Percentiles rank a stretch among this genome's conserved stretches.
These are phyloP conservation scores for Scleromitrula shiraiana DNA, from an alignment of 2,329 filamentous ascomycete genomes.

Conservation along the genomic window DNA sequence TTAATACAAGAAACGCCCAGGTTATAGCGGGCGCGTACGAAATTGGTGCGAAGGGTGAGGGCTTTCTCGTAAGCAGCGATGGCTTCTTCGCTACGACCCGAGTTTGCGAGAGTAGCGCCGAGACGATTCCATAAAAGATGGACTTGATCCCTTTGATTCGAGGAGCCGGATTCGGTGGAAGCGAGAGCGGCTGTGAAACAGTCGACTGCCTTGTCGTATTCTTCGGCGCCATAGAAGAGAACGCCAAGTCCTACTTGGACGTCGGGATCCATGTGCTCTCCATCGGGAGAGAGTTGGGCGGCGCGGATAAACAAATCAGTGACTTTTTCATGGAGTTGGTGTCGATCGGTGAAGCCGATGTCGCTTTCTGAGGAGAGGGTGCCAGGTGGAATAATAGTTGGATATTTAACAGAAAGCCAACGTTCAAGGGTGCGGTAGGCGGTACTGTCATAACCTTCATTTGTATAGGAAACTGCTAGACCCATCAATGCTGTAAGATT, in stretches of 20 bases:
- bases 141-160: conserved; percentile 77
- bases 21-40: conserved; percentile 94
- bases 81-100: conserved; percentile 85
- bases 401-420: conserved; percentile 95
- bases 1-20: conserved; percentile 96
- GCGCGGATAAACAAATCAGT: conserved; percentile 87
- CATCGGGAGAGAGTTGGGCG: conserved; percentile 83
- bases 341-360: conserved; percentile 88
- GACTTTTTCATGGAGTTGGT: conserved; percentile 80
- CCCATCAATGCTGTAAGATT: conserved; percentile 92
- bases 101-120: conserved; percentile 92
- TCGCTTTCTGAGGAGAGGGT: conserved; percentile 70
- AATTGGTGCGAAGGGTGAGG: conserved; percentile 83
- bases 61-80: conserved; percentile 96
- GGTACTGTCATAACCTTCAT: conserved; percentile 96
- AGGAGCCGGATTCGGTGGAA: conserved; percentile 72
- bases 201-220: conserved; percentile 97
- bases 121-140: conserved; percentile 97
- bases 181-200: conserved; percentile 92
- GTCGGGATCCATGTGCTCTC: conserved; percentile 95
- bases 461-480: conserved; percentile 92
- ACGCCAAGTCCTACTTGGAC: conserved; percentile 96
- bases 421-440: conserved; percentile 94
- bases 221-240: conserved; percentile 94
- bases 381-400: conserved; percentile 61